These are phyloP conservation scores for Phyllosticta citrichinensis DNA, from an alignment of 2,329 filamentous ascomycete species.

Conservation along the genomic window DNA sequence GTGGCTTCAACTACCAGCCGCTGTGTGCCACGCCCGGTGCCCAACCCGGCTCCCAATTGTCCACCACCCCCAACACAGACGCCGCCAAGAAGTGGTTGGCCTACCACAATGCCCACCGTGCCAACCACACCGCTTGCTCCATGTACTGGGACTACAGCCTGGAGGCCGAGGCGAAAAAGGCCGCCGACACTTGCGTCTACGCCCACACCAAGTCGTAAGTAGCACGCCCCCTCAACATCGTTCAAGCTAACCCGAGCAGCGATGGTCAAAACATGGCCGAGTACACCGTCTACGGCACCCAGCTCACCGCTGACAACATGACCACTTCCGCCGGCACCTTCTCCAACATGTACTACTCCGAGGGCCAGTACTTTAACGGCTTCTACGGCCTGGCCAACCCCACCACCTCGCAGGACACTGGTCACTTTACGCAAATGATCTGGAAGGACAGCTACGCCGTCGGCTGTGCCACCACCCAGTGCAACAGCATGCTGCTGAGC, in stretches of 20 bases:
- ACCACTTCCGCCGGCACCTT: constrained; percentile 40
- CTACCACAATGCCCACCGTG: constrained; percentile 79
- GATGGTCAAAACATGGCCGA: constrained; percentile 92
- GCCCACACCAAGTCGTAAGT: constrained; percentile 40
- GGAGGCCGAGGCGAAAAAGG: constrained; percentile 51
- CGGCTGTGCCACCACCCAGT: constrained; percentile 21
- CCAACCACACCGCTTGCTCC: constrained; percentile 60
- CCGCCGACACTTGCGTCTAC: constrained; percentile 61
- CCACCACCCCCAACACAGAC: constrained; percentile 12
- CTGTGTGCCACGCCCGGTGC: constrained; percentile 6
- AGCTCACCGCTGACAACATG: constrained; percentile 48
- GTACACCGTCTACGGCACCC: constrained; percentile 66
- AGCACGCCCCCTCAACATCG: constrained; percentile 23
- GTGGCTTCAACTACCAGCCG: constrained; percentile 14
- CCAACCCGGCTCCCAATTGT: neutral
- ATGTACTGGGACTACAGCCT: constrained; percentile 58
- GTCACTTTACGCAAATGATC: constrained; percentile 28
- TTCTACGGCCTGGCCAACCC: neutral
- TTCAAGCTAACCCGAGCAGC: constrained; percentile 25
- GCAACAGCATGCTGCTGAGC: constrained; percentile 37
- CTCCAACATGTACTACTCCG: constrained; percentile 20
- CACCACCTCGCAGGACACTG: constrained; percentile 17
- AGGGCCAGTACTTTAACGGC: constrained; percentile 22
- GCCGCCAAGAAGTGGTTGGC: constrained; percentile 37
- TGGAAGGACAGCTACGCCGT: constrained; percentile 30